Evolutionary conservation across 805 yeast species (phyloP).

Genomic region (Metschnikowia gruessii): DNA sequence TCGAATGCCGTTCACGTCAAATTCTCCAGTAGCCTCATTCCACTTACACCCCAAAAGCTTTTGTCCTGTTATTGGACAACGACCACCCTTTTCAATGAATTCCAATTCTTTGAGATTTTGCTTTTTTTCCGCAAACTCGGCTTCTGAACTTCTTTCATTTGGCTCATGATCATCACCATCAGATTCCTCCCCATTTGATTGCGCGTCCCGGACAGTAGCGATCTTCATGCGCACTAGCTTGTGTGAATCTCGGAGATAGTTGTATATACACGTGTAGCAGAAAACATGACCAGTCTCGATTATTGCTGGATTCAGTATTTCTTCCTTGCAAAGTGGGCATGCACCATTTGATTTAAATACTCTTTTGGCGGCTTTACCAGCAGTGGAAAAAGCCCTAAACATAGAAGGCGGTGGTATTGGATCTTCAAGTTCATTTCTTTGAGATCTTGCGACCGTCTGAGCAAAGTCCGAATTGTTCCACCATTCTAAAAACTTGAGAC

Average conservation of each 20-base stretch:
- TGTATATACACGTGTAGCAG: conserved; percentile 82
- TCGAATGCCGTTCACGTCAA: conserved; percentile 76
- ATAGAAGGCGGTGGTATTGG: conserved; percentile 49
- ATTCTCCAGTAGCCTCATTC: conserved; percentile 52
- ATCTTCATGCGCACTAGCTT: conserved; percentile 24
- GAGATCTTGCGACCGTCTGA: conserved; percentile 49
- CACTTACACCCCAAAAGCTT: conserved; percentile 68
- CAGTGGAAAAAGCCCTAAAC: conserved; percentile 18
- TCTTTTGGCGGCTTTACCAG: conserved; percentile 18
- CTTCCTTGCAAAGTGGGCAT: conserved; percentile 71
- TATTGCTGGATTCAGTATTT: conserved; percentile 73
- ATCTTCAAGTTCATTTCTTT: conserved; percentile 44
- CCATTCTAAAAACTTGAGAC: conserved; percentile 87
- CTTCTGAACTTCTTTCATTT: conserved; percentile 9
- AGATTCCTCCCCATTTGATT: conserved; percentile 20
- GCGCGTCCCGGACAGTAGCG: conserved; percentile 13
- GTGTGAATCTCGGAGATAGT: conserved; percentile 51
- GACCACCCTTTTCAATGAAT: conserved; percentile 45
- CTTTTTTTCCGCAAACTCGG: conserved; percentile 11
- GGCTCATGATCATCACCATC: conserved; percentile 12
- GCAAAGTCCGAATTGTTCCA: conserved; percentile 81
- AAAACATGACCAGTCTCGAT: conserved; percentile 90
- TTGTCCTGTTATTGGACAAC: conserved; percentile 82
- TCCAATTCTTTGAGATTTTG: conserved; percentile 5
- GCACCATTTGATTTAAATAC: conserved; percentile 29